Evolutionary conservation across 106 monocot species (phyloP), one percentile per base, ranked within the genome.

Genomic region (Dioscorea alata): DNA sequence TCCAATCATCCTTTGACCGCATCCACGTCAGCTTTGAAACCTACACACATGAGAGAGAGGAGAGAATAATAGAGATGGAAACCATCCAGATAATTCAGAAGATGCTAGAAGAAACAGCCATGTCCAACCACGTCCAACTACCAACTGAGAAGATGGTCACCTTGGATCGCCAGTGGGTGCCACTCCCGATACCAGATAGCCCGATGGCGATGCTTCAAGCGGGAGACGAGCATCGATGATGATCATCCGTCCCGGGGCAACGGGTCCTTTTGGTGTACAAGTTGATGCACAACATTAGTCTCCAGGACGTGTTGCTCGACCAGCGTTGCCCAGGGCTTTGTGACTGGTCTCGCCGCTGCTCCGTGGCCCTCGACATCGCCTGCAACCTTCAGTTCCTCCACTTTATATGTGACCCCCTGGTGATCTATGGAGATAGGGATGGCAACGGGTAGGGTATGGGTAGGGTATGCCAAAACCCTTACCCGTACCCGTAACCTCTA

Each of bases 361-460:
- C 73, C 15, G 75, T 90, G 48, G 80, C 82, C 0, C 20, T 82
- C 16, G 94, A 94, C 62, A 77, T 94, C 19, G 86, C 94, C 2
- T 71, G 73, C 19, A 87, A 79, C n/a, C 80, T 94, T 60, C 65
- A 73, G 14, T 94, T 90, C 61, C 75, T 94, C 23, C 94, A 94
- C 69, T 69, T 35, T n/a, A 58, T 59, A 0, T 89, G 86, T 57
- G 75, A 90, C 23, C 94, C 94, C 0, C 78, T 90, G 0, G 78
- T 94, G n/a, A 75, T 90, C 32, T 90, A 94, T 33, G 97, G 97
- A 0, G n/a, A n/a, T n/a, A n/a, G n/a, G n/a, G n/a, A n/a, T n/a
- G n/a, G n/a, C n/a, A n/a, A n/a, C n/a, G n/a, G n/a, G n/a, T n/a
- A n/a, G n/a, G n/a, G n/a, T n/a, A n/a, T n/a, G n/a, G n/a, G n/a